These are phyloP conservation scores for Sarcomyxa edulis DNA, from an alignment of 768 basidiomycete genomes.

Conservation along the genomic window DNA sequence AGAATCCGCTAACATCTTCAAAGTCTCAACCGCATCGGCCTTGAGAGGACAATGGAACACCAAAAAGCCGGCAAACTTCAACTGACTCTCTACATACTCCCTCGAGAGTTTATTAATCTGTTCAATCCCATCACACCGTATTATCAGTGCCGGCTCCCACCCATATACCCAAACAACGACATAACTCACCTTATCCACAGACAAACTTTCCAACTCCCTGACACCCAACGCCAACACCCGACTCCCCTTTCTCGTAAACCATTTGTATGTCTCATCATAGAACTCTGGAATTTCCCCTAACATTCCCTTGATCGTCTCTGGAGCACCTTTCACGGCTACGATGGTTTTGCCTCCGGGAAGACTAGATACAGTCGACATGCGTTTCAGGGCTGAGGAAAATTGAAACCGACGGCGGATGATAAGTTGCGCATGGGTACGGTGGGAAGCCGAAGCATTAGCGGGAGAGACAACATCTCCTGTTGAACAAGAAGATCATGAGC, in stretches of 20 bases:
- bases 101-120: constrained; percentile 89
- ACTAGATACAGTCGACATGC: constrained; percentile 88
- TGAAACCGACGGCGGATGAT: constrained; percentile 90
- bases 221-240: constrained; percentile 89
- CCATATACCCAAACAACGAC: not conserved
- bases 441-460: constrained; percentile 43
- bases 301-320: constrained; percentile 94
- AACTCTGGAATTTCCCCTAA: constrained; percentile 61
- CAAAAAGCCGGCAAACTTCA: constrained; percentile 92
- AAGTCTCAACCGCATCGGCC: constrained; percentile 80
- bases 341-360: constrained; percentile 57
- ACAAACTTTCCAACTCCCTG: constrained; percentile 74
- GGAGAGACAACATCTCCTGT: constrained; percentile 71
- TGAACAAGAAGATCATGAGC: constrained; percentile 46
- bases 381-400: constrained; percentile 94
- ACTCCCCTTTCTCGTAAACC: constrained; percentile 88
- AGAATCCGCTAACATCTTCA: constrained; percentile 94
- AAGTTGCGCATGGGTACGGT: constrained; percentile 50
- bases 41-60: constrained; percentile 99
- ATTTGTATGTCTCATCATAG: constrained; percentile 95
- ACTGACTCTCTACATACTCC: constrained; percentile 69
- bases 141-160: no score
- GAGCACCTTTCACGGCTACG: constrained; percentile 90
- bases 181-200: constrained; percentile 63
- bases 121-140: not conserved